Evolutionary conservation across 805 yeast genomes (phyloP).

Genomic region (Kodamaea hsintzibuensis): DNA sequence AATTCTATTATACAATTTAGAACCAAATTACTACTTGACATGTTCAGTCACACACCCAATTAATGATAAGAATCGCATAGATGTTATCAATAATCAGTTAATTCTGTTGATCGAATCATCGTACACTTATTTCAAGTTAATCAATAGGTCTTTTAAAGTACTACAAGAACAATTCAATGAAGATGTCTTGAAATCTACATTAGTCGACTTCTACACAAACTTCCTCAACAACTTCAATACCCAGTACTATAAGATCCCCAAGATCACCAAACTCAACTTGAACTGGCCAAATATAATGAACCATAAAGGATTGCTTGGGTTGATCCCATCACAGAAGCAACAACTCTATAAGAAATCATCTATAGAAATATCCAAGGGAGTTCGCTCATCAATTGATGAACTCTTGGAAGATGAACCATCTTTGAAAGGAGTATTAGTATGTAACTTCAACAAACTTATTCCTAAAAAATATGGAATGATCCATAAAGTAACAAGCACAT

Average conservation of each 20-base stretch:
- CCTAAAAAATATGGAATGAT: constrained; percentile 38
- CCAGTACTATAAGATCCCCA: constrained; percentile 20
- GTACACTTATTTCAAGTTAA: constrained; percentile 27
- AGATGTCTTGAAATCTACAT: constrained; percentile 16
- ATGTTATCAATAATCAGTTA: constrained; percentile 27
- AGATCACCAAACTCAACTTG: constrained; percentile 15
- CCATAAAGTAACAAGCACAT: constrained; percentile 13
- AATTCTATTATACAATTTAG: constrained; percentile 26
- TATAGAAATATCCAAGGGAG: constrained; percentile 4
- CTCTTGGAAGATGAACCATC: constrained; percentile 13
- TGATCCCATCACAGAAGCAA: constrained; percentile 19
- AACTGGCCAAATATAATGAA: constrained; percentile 39
- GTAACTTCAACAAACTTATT: constrained; percentile 23
- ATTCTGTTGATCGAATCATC: constrained; percentile 20
- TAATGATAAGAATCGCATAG: constrained; percentile 15
- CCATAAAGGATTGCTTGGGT: constrained; percentile 37
- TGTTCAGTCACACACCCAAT: constrained; percentile 22
- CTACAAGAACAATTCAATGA: constrained; percentile 18
- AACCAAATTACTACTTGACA: constrained; percentile 26
- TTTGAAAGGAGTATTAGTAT: constrained; percentile 27
- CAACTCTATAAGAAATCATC: constrained; percentile 32
- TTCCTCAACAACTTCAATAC: constrained; percentile 28
- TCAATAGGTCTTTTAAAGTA: constrained; percentile 25
- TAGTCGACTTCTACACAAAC: constrained; percentile 30
- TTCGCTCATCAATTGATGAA: background rate